Evolutionary conservation across 768 basidiomycete species (phyloP), one percentile per base, ranked within the genome.

Genomic region (Boletus reticulatus): DNA sequence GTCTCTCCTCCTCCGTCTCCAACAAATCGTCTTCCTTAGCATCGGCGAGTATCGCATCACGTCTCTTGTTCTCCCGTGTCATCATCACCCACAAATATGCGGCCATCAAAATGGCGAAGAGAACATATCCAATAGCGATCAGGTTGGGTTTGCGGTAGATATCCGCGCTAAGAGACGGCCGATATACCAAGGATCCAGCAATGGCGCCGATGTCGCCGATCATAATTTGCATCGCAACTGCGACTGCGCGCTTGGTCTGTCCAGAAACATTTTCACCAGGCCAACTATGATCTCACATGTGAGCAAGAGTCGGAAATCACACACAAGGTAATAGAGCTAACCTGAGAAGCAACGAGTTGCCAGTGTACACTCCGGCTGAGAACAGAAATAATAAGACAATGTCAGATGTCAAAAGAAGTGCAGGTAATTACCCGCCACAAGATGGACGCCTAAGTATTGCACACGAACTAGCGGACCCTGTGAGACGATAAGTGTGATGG

Each of bases 191-290:
- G 47, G 80, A 76, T 71, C 76, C 84, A 44, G 78, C 76, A 41
- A 84, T 80, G 17, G 84, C 83, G 3, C 83, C 85, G 36, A 82
- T 71, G 57, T 86, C 81, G 13, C 83, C 83, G 12, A 86, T 78
- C 10, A 80, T 81, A 46, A 87, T 85, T 62, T 86, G 85, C 76
- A 83, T 78, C 2, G 82, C 85, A 4, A 84, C 76, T 2, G 81
- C 81, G 3, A 84, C 76, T 0, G 85, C 84, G 13, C 85, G 78
- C 64, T 86, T 85, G 4, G 84, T 86, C 60, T 86, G 84, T 12
- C 80, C 81, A 13, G 83, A 83, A n/a, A 87, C 83, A 58, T 86
- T 86, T 67, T 87, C 84, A 17, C 80, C 76, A 1, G 84, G 82
- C 82, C 85, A 85, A 51, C 79, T 67, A 14, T 19, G 4, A 24